phyloP scores from a whole-genome alignment of 1,284 basidiomycete genomes.

The Mycena sp. region DNA sequence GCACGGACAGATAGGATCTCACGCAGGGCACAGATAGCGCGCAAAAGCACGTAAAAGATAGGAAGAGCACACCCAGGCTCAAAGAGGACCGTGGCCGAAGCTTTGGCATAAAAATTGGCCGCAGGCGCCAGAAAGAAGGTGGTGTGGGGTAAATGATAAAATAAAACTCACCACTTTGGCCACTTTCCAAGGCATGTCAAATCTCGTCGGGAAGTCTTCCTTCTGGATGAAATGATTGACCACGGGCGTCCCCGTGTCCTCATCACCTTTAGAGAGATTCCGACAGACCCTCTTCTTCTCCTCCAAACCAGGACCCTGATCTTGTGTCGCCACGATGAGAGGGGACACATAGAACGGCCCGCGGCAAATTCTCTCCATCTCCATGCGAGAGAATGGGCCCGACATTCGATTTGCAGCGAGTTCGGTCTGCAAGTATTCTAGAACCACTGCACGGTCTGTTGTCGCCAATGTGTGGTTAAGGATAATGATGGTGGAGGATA shows the following conservation, averaged over 20 bases:
- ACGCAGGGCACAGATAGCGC: neutral
- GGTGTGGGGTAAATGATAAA: neutral
- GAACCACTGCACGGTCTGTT: neutral
- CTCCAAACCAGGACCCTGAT: slow-evolving; percentile 13
- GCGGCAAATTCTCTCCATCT: too few relatives aligned
- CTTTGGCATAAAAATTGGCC: neutral
- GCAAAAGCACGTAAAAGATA: neutral
- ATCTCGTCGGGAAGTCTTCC: slow-evolving; percentile 17
- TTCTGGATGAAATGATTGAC: slow-evolving; percentile 23
- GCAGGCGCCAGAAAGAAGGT: neutral
- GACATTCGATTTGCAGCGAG: too few relatives aligned
- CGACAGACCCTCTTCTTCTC: slow-evolving; percentile 18
- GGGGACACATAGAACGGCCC: slow-evolving; percentile 25
- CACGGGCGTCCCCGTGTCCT: neutral
- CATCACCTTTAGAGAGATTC: slow-evolving; percentile 22
- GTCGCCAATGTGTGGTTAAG: slow-evolving; percentile 21
- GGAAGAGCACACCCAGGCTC: neutral
- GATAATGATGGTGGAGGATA: slow-evolving; percentile 29
- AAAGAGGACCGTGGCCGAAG: neutral
- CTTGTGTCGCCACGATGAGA: slow-evolving; percentile 14
- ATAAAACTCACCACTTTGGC: neutral
- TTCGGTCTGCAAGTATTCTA: slow-evolving; percentile 27
- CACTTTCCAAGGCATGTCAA: too few relatives aligned
- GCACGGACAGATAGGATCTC: neutral
- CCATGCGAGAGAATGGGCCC: too few relatives aligned